These are phyloP conservation scores for Turritis glabra DNA, from an alignment of 345 rosid species.

Conservation along the genomic window DNA sequence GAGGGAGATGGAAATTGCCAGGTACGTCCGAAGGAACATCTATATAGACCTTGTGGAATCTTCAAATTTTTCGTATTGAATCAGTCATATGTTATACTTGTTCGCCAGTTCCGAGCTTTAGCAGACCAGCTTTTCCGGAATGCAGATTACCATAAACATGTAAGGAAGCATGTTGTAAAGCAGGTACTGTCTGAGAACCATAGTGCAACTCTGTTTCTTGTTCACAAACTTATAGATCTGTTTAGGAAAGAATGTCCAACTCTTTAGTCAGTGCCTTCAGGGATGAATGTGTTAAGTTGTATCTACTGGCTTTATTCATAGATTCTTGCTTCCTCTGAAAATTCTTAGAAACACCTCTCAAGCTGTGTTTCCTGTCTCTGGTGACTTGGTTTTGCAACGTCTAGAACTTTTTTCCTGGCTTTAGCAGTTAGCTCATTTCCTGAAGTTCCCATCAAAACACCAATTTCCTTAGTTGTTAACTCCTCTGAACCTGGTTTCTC, in stretches of 20 bases:
- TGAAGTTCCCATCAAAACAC: not conserved
- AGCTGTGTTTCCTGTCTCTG: not conserved
- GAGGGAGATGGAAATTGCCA: slow-evolving; percentile 99
- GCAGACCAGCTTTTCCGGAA: slow-evolving; percentile 89
- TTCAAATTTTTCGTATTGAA: not conserved
- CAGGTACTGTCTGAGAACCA: slow-evolving; percentile 58
- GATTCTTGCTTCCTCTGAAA: not conserved
- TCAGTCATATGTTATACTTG: slow-evolving; percentile 3
- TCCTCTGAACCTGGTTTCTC: not conserved
- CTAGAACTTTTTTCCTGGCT: not conserved
- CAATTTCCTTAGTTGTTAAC: not conserved
- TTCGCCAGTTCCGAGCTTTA: slow-evolving; percentile 82
- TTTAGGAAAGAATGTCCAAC: not conserved
- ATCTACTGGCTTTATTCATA: not conserved
- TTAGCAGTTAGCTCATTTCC: slow-evolving; percentile 6
- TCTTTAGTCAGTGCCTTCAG: not conserved
- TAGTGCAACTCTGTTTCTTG: slow-evolving; percentile 15
- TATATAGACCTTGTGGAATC: not conserved
- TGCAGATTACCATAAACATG: slow-evolving; percentile 80
- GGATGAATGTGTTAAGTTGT: not conserved
- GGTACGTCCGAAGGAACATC: slow-evolving; percentile 45
- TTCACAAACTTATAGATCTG: not conserved
- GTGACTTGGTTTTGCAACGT: not conserved
- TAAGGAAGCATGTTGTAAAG: slow-evolving; percentile 75
- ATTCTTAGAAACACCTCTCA: not conserved